A percentile compares a stretch with the other conserved stretches of the same genome.
phyloP scores from a whole-genome alignment of 1,284 basidiomycete species.

The Trichosporon inkin region DNA sequence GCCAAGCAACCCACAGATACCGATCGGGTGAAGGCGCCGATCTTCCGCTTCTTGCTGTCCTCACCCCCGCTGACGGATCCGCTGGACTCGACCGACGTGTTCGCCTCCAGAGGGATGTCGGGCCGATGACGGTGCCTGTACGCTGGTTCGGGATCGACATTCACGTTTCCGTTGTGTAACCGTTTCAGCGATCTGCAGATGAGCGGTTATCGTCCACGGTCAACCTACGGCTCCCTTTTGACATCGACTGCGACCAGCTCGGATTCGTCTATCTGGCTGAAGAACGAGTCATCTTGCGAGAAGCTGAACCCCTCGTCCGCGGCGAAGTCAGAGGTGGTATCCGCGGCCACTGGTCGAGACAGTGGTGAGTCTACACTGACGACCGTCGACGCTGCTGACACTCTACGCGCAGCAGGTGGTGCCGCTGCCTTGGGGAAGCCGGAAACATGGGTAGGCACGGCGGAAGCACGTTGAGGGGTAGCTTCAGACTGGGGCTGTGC shows the following conservation, averaged over 20 bases:
- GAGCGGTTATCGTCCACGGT: neutral
- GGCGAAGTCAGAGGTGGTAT: neutral
- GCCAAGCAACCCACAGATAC: neutral
- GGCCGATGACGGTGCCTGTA: conserved; percentile 46
- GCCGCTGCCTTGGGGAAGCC: conserved; percentile 15
- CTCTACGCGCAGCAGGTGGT: conserved; percentile 3
- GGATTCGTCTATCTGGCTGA: conserved; percentile 27
- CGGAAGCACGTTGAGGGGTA: conserved; percentile 25
- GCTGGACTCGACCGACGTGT: neutral
- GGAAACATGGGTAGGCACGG: conserved; percentile 24
- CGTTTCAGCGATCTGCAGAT: conserved; percentile 11
- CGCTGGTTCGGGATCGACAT: conserved; percentile 11
- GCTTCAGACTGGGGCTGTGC: conserved; percentile 41
- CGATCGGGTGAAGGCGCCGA: neutral
- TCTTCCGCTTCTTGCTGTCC: conserved; percentile 17
- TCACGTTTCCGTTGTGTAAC: conserved; percentile 1
- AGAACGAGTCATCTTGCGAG: conserved; percentile 33
- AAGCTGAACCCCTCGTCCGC: conserved; percentile 15
- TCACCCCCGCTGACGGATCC: neutral
- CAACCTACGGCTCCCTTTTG: conserved; percentile 16
- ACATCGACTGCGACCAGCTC: conserved; percentile 12
- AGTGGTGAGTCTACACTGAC: neutral
- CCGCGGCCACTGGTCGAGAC: neutral
- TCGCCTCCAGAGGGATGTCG: conserved; percentile 20
- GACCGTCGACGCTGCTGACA: neutral